These are phyloP conservation scores for Alopecurus myosuroides DNA, from an alignment of 176 grass and related monocot species.

Conservation along the genomic window DNA sequence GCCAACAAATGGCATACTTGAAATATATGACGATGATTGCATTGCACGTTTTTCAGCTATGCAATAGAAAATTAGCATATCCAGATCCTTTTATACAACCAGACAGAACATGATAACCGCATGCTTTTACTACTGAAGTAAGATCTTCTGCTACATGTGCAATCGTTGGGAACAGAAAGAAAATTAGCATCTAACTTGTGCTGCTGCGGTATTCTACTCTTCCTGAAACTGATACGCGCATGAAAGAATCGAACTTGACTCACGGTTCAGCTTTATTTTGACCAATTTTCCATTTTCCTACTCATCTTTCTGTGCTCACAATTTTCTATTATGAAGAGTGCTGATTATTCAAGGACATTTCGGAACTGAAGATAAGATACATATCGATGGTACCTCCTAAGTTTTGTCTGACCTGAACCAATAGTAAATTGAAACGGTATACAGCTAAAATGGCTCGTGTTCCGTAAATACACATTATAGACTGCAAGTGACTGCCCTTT, in stretches of 20 bases:
- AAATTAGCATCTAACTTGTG: background rate
- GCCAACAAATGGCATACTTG: background rate
- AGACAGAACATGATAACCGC: background rate
- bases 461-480: background rate
- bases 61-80: background rate
- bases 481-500: background rate
- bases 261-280: background rate
- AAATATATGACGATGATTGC: background rate
- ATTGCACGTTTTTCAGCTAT: slow-evolving; percentile 22
- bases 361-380: background rate
- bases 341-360: background rate
- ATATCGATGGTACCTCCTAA: background rate
- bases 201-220: background rate
- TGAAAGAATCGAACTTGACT: background rate
- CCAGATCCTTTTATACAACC: background rate
- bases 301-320: background rate
- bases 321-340: background rate
- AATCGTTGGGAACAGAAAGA: background rate
- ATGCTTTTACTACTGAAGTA: background rate
- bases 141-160: background rate
- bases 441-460: background rate
- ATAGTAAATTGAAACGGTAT: background rate
- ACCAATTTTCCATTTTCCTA: background rate
- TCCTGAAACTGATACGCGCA: background rate
- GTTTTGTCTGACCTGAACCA: background rate